These are phyloP conservation scores for Polysphondylium violaceum DNA, from an alignment of 78 protist genomes.

Conservation along the genomic window DNA sequence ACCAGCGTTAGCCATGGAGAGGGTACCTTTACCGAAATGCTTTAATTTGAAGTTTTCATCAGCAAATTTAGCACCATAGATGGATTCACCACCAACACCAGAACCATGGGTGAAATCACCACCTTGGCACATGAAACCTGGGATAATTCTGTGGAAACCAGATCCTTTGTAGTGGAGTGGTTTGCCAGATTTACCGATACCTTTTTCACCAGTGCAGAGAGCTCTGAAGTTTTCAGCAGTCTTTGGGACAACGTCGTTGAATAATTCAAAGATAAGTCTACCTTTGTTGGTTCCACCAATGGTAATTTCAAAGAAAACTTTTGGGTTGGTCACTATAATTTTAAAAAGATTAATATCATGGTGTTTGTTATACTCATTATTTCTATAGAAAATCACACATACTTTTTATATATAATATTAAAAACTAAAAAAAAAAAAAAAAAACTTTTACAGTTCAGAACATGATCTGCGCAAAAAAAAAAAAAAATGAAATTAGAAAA, in stretches of 20 bases:
- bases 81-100: constrained; percentile 98
- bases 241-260: constrained; percentile 84
- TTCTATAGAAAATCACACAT: no score
- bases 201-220: constrained; percentile 92
- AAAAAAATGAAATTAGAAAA: no score
- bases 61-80: constrained; percentile 90
- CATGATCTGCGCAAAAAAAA: no score
- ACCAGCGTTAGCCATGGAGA: constrained; percentile 97
- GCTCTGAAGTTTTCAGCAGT: constrained; percentile 91
- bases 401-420: no score
- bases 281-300: constrained; percentile 34
- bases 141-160: constrained; percentile 93
- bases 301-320: constrained; percentile 82
- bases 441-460: no score
- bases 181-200: constrained; percentile 85
- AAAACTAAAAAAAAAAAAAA: no score
- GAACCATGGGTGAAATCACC: constrained; percentile 97
- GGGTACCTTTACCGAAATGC: constrained; percentile 87
- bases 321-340: no score
- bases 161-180: constrained; percentile 92
- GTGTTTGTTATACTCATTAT: no score
- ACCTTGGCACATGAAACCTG: constrained; percentile 86
- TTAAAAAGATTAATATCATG: no score
- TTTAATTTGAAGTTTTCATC: constrained; percentile 93
- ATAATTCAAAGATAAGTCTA: constrained; percentile 72